Evolutionary conservation across 2,329 filamentous ascomycete genomes (phyloP), one percentile per base, ranked within the genome.

Genomic region (Periconia sp.): DNA sequence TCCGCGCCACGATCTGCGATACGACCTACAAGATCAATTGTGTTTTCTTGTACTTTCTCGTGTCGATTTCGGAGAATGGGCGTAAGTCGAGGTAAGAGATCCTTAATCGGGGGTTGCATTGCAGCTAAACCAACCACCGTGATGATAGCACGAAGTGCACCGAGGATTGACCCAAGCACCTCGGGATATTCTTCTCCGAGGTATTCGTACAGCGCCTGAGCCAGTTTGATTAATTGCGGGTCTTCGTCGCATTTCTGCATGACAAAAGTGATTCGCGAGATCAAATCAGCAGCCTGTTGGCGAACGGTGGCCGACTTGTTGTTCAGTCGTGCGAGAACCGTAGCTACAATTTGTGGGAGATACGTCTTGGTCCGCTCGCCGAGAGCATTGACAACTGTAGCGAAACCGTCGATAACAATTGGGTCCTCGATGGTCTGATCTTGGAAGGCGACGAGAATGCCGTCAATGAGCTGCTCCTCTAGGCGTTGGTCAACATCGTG

Each of bases 241-340:
- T 99, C 94, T 70, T 99, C 92, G 36, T 91, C 92, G 66, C 94
- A 99, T 73, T 97, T 92, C 75, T 95, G 95, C 92, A 99, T 97
- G 36, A 97, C 92, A 80, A 96, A 92, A 4, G 94, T 94, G 61
- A 99, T 96, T 16, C 94, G 89, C 7, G 92, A 96, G 56, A 99
- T 95, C 32, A 99, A 81, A 69, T 99, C 94, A 4, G 94, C 94
- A 2, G 94, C 92, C 72, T 99, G 94, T 70, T 99, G 94, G 54
- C 94, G 88, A 25, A 99, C 94, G 1, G 92, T 96, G 6, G 94
- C 88, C 4, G 90, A 95, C 74, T 97, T 97, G 80, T 99, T 96
- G 81, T 97, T 97, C 47, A 99, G 77, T 21, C 94, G 84, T 87
- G 91, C 96, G 16, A 99, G 84, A 63, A 99, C 96, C 2, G 92